Percentiles rank a stretch among this genome's conserved stretches.
phyloP scores from a whole-genome alignment of 352 stramenopile genomes.

The Phytophthora crassamura region DNA sequence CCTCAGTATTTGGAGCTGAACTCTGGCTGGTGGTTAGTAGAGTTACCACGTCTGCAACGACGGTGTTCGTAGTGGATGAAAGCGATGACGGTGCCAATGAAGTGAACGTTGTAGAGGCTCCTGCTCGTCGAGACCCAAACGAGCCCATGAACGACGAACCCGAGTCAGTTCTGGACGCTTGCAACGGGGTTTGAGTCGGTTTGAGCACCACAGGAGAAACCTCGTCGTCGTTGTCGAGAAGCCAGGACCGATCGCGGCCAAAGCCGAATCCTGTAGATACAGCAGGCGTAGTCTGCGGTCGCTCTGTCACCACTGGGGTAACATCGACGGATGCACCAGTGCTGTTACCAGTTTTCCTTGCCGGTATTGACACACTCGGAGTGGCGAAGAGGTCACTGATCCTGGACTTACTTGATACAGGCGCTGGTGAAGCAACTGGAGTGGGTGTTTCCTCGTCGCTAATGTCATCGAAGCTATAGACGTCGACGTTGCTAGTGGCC shows the following conservation, averaged over 20 bases:
- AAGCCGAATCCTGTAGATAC: slow-evolving; percentile 40
- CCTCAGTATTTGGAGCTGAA: background rate
- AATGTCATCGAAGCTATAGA: slow-evolving; percentile 59
- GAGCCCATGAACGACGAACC: background rate
- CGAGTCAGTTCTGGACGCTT: slow-evolving; percentile 10
- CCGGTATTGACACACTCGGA: slow-evolving; percentile 8
- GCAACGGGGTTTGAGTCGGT: slow-evolving; percentile 6
- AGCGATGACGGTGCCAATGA: background rate
- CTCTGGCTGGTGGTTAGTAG: slow-evolving; percentile 12
- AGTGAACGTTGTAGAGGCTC: background rate
- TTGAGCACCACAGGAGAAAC: slow-evolving; percentile 15
- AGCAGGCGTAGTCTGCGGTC: slow-evolving; percentile 14
- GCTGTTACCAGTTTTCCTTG: slow-evolving; percentile 8
- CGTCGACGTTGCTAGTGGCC: slow-evolving; percentile 39
- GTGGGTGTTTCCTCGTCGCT: slow-evolving; percentile 43
- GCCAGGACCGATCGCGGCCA: slow-evolving; percentile 63
- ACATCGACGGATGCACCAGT: slow-evolving; percentile 1
- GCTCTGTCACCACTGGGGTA: slow-evolving; percentile 2
- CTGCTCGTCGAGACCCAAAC: slow-evolving; percentile 23
- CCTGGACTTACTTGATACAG: slow-evolving; percentile 27
- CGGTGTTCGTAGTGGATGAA: slow-evolving; percentile 9
- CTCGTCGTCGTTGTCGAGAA: slow-evolving; percentile 56
- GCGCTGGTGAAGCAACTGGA: slow-evolving; percentile 1
- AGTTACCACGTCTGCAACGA: slow-evolving; percentile 14
- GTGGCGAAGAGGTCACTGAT: slow-evolving; percentile 36